These are phyloP conservation scores for Stropharia rugosoannulata DNA, from an alignment of 768 basidiomycete genomes.

Conservation along the genomic window DNA sequence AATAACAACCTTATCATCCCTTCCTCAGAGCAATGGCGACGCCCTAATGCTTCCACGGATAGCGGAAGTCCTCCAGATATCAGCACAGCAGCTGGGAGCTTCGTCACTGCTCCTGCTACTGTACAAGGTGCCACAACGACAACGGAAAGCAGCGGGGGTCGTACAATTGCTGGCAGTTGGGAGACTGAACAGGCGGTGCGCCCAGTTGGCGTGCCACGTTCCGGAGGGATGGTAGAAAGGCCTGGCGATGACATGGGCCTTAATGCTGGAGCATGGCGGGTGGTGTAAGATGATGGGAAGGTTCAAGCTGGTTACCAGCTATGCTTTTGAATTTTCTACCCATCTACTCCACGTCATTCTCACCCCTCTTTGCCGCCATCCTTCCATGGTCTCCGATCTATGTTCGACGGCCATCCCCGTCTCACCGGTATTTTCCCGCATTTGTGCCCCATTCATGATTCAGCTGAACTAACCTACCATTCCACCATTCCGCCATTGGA, in stretches of 20 bases:
- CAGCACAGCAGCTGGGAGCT: constrained; percentile 69
- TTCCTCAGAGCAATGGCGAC: constrained; percentile 20
- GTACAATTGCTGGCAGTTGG: constrained; percentile 47
- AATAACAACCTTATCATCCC: constrained; percentile 18
- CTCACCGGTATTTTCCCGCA: background rate
- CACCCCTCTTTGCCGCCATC: background rate
- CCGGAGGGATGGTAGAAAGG: constrained; percentile 22
- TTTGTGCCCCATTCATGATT: background rate
- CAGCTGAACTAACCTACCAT: background rate
- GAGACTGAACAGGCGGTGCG: constrained; percentile 20
- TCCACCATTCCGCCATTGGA: background rate
- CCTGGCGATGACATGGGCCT: constrained; percentile 21
- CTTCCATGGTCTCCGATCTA: constrained; percentile 1
- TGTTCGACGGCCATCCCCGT: background rate
- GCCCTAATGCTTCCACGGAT: constrained; percentile 16
- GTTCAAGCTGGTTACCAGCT: background rate
- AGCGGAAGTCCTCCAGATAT: constrained; percentile 53
- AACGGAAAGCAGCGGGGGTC: constrained; percentile 43
- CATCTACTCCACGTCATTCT: background rate
- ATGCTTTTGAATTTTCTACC: background rate
- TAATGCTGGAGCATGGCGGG: constrained; percentile 5
- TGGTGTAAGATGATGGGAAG: constrained; percentile 4
- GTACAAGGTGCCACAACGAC: constrained; percentile 53
- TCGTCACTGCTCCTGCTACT: constrained; percentile 65
- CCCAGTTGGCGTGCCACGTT: constrained; percentile 3